These are phyloP conservation scores for sweet orange (Citrus sinensis) DNA, from an alignment of 345 rosid genomes.

Conservation along the genomic window DNA sequence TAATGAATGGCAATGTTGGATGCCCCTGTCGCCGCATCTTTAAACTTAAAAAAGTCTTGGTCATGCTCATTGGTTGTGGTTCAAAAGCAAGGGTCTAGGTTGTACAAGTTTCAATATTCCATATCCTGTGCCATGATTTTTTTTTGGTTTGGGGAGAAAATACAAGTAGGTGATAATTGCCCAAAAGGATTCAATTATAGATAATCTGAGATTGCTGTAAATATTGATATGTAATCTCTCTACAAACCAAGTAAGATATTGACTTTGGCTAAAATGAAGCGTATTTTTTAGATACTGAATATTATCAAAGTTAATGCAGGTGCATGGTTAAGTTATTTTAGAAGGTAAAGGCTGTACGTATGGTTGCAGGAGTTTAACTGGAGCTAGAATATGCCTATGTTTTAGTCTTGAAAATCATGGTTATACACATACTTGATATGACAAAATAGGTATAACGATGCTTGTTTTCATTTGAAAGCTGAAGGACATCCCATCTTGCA, in stretches of 20 bases:
- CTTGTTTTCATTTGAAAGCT: not conserved
- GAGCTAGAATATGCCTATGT: not conserved
- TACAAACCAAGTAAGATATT: not conserved
- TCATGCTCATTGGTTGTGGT: not conserved
- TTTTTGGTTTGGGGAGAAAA: too few species aligned
- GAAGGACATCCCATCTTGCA: not conserved
- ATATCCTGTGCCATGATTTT: not conserved
- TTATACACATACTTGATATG: constrained; percentile 3
- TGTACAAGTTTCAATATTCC: not conserved
- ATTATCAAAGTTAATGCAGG: not conserved
- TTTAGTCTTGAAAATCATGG: constrained; percentile 7
- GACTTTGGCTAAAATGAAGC: not conserved
- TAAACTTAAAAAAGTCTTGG: not conserved
- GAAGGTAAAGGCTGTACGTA: not conserved
- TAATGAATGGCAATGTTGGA: not conserved
- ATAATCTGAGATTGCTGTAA: not conserved
- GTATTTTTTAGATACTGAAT: not conserved
- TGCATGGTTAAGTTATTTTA: not conserved
- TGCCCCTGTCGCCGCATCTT: not conserved
- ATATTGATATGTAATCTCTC: not conserved
- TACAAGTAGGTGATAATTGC: not conserved
- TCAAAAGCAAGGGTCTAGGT: not conserved
- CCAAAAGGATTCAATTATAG: not conserved
- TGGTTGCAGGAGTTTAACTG: constrained; percentile 6
- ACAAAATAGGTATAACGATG: constrained; percentile 3